phyloP scores from a whole-genome alignment of 768 basidiomycete species.

The Psilocybe sp. region DNA sequence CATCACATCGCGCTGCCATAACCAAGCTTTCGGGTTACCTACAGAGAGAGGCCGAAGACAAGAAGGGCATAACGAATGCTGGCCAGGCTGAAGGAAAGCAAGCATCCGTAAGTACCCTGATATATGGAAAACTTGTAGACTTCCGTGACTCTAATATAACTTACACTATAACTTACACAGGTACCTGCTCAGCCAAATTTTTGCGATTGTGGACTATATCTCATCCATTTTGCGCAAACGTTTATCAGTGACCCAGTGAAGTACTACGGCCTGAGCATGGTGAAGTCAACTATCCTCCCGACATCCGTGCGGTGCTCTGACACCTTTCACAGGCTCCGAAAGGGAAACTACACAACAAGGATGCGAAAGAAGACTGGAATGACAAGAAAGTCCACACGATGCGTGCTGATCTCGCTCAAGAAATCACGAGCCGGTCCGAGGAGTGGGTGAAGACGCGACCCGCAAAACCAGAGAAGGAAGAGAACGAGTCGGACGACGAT shows the following conservation, averaged over 20 bases:
- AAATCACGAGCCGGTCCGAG: conserved; percentile 46
- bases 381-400: conserved; percentile 40
- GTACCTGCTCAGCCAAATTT: conserved; percentile 88
- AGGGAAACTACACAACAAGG: conserved; percentile 29
- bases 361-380: conserved; percentile 52
- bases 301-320: not conserved
- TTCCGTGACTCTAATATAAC: not conserved
- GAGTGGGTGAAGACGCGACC: conserved; percentile 50
- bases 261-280: conserved; percentile 50
- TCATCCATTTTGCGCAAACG: conserved; percentile 80
- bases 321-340: conserved; percentile 16
- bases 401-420: conserved; percentile 41
- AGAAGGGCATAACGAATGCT: conserved; percentile 40
- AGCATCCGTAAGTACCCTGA: conserved; percentile 43
- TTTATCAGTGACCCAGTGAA: conserved; percentile 65
- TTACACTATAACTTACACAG: conserved; percentile 42
- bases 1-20: conserved; percentile 62
- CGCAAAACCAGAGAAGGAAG: conserved; percentile 34
- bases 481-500: conserved; percentile 32
- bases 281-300: conserved; percentile 18
- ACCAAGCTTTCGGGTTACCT: conserved; percentile 69
- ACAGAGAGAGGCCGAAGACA: conserved; percentile 73
- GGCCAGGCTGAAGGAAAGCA: conserved; percentile 43
- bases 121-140: not conserved
- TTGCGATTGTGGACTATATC: conserved; percentile 90